These are phyloP conservation scores for Omphalotus guepiniiformis DNA, from an alignment of 768 basidiomycete species.

Conservation along the genomic window DNA sequence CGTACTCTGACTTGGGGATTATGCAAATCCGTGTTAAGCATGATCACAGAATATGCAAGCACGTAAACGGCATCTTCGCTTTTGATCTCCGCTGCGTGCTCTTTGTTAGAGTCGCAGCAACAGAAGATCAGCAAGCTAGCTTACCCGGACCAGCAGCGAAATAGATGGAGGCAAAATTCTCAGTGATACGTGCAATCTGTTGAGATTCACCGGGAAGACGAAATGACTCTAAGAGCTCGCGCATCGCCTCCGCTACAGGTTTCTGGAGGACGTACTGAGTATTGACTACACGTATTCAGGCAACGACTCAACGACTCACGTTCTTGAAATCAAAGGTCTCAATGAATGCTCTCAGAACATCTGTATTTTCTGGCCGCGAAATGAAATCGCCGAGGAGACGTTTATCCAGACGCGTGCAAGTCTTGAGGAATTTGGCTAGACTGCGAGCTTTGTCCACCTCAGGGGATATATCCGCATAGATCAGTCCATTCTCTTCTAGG, in stretches of 20 bases:
- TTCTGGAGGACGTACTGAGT: conserved; percentile 48
- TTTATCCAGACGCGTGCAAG: conserved; percentile 83
- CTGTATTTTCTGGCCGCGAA: conserved; percentile 82
- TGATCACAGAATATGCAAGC: conserved; percentile 90
- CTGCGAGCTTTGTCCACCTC: conserved; percentile 56
- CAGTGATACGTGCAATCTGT: conserved; percentile 90
- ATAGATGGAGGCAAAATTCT: conserved; percentile 89
- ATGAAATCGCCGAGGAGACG: conserved; percentile 90
- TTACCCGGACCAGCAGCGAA: conserved; percentile 80
- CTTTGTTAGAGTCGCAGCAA: background rate
- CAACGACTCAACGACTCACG: conserved; percentile 43
- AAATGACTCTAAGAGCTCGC: conserved; percentile 90
- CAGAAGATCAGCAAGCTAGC: conserved; percentile 12
- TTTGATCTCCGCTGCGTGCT: conserved; percentile 71
- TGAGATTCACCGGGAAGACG: conserved; percentile 93
- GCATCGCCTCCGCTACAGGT: conserved; percentile 92
- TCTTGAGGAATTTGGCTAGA: conserved; percentile 84
- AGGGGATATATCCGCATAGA: conserved; percentile 62
- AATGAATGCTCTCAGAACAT: conserved; percentile 84
- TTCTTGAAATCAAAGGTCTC: conserved; percentile 84
- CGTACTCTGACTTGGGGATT: conserved; percentile 88
- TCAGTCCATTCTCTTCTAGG: conserved; percentile 89
- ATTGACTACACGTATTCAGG: background rate
- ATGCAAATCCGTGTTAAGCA: conserved; percentile 97
- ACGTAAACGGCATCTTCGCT: conserved; percentile 92